Conservation (phyloP, 2,329 filamentous ascomycete species). For the Epichloe uncinata region DNA sequence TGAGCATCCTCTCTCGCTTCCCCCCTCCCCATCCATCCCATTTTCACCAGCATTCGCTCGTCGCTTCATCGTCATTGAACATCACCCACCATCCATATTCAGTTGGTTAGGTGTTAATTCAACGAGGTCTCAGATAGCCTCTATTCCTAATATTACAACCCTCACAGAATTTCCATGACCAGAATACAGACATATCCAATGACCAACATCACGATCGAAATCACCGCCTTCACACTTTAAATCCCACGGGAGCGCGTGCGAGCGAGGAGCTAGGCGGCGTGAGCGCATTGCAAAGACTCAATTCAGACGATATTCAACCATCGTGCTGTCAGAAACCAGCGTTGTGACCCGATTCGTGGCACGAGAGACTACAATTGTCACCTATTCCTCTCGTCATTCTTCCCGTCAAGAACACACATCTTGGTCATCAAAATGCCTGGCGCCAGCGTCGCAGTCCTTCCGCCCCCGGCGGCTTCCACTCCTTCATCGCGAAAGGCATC, state of each 20-base stretch:
- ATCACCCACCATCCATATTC: conserved; percentile 16
- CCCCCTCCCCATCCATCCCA: conserved; percentile 12
- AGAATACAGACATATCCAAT: conserved; percentile 33
- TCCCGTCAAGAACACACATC: conserved; percentile 17
- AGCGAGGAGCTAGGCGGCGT: conserved; percentile 37
- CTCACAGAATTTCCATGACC: conserved; percentile 28
- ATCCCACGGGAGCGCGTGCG: conserved; percentile 52
- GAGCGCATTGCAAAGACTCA: conserved; percentile 15
- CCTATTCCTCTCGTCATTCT: conserved; percentile 11
- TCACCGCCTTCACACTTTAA: conserved; percentile 55
- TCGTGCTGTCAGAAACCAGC: conserved; percentile 30
- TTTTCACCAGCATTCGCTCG: conserved; percentile 8
- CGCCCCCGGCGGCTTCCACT: conserved; percentile 52
- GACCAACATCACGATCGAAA: conserved; percentile 36
- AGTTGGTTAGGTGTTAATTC: conserved; percentile 7
- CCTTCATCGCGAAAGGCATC: conserved; percentile 63
- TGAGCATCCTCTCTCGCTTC: conserved; percentile 10
- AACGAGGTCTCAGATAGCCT: conserved; percentile 20
- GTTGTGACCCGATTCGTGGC: conserved; percentile 13
- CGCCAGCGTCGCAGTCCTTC: conserved; percentile 51
- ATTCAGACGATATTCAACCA: conserved; percentile 45
- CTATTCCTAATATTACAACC: conserved; percentile 12
- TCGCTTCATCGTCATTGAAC: conserved; percentile 8
- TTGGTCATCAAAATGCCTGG: conserved; percentile 49
- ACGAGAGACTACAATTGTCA: conserved; percentile 6